These are phyloP conservation scores for Chamaenerion angustifolium DNA, from an alignment of 345 rosid species.

Conservation along the genomic window DNA sequence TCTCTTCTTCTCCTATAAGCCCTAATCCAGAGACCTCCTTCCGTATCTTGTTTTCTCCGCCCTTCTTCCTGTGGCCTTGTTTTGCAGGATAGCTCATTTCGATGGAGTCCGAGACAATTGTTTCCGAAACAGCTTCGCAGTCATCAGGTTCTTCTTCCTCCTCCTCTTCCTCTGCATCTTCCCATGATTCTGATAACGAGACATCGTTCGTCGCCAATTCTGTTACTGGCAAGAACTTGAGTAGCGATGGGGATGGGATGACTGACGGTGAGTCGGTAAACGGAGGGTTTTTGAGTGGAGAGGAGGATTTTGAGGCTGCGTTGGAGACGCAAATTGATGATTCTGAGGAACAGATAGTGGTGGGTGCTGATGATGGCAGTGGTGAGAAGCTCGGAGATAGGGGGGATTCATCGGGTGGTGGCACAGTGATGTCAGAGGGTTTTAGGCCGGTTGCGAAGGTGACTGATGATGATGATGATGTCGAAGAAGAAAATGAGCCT, in stretches of 20 bases:
- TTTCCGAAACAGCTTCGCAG: constrained; percentile 19
- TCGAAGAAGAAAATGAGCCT: constrained; percentile 6
- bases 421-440: constrained; percentile 6
- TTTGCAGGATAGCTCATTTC: not conserved
- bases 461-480: constrained; percentile 9
- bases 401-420: constrained; percentile 2
- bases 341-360: no score
- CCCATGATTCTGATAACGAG: constrained; percentile 7
- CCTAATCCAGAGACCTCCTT: no score
- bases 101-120: constrained; percentile 36
- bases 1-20: no score
- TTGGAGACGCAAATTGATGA: constrained; percentile 8
- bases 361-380: constrained; percentile 9
- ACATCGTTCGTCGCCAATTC: constrained; percentile 13
- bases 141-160: constrained; percentile 42
- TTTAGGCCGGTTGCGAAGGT: constrained; percentile 12
- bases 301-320: constrained; percentile 32
- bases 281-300: constrained; percentile 35
- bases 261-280: constrained; percentile 13
- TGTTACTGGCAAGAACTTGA: constrained; percentile 3
- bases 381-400: constrained; percentile 2
- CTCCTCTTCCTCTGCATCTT: constrained; percentile 5
- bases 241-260: constrained; percentile 11
- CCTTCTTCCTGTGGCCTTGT: no score
- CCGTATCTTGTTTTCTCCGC: not conserved